Conservation (phyloP, 352 stramenopile genomes). For the Globisporangium iwayamae region DNA sequence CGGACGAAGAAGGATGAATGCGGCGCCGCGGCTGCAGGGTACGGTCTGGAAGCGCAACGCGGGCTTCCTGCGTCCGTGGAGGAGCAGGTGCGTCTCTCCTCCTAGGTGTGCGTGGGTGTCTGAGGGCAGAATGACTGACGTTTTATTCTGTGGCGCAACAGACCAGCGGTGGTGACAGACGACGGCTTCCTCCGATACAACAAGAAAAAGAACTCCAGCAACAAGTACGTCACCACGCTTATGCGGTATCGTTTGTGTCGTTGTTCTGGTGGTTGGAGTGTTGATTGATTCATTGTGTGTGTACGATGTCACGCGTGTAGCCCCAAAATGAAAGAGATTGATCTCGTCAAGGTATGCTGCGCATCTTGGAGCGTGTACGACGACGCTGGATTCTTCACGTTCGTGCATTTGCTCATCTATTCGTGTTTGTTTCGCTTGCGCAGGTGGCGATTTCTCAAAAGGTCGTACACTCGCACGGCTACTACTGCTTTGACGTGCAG, state of each 20-base stretch:
- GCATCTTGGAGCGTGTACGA: neutral
- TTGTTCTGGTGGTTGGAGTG: neutral
- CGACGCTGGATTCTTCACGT: neutral
- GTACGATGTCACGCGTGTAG: constrained; percentile 16
- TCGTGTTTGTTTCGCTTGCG: neutral
- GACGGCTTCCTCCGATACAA: constrained; percentile 71
- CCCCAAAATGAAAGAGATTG: constrained; percentile 54
- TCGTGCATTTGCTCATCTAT: neutral
- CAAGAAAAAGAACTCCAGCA: constrained; percentile 45
- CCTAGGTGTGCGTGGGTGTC: neutral
- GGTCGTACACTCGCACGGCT: constrained; percentile 35
- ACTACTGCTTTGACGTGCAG: constrained; percentile 65
- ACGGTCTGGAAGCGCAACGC: constrained; percentile 66
- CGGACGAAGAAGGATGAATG: neutral
- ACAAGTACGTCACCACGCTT: constrained; percentile 13
- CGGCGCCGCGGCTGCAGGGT: constrained; percentile 29
- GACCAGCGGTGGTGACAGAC: constrained; percentile 43
- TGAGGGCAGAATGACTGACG: neutral
- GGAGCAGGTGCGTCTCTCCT: constrained; percentile 33
- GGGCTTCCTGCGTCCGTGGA: constrained; percentile 64
- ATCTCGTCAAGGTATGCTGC: constrained; percentile 58
- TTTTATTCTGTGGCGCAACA: constrained; percentile 10
- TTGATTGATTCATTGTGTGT: neutral
- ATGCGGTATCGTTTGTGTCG: neutral
- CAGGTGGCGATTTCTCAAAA: constrained; percentile 41